phyloP scores from a whole-genome alignment of 805 yeast genomes.

The Maudiozyma saulgeensis region DNA sequence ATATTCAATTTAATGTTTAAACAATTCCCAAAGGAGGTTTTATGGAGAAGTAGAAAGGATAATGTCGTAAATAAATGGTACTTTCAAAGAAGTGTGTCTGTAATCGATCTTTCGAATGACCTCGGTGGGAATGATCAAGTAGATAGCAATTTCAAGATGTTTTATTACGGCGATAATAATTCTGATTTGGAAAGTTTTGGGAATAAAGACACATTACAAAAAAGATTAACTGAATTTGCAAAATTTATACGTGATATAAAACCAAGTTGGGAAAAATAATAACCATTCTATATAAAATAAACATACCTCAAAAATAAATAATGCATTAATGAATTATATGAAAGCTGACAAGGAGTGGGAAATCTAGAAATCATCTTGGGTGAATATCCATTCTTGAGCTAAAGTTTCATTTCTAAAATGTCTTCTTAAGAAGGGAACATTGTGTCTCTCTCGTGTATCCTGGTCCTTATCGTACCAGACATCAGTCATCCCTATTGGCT shows the following conservation, averaged over 20 bases:
- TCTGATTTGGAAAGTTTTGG: constrained; percentile 11
- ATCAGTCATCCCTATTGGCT: constrained; percentile 19
- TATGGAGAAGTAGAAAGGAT: constrained; percentile 81
- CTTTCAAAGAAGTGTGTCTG: constrained; percentile 80
- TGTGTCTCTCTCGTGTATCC: constrained; percentile 25
- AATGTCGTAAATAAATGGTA: constrained; percentile 98
- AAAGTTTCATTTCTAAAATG: constrained; percentile 19
- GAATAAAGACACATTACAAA: constrained; percentile 5
- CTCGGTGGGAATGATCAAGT: constrained; percentile 22
- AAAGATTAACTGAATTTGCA: constrained; percentile 20
- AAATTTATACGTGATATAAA: constrained; percentile 27
- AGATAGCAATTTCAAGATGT: constrained; percentile 31
- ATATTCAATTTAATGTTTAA: constrained; percentile 72
- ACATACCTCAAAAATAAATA: neutral
- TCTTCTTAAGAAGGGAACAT: constrained; percentile 25
- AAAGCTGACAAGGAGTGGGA: neutral
- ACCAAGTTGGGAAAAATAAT: constrained; percentile 27
- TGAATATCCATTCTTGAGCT: constrained; percentile 24
- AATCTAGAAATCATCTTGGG: neutral
- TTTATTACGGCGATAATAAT: constrained; percentile 33
- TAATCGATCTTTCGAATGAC: constrained; percentile 36
- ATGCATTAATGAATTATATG: neutral
- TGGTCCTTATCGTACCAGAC: constrained; percentile 23
- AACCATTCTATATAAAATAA: neutral
- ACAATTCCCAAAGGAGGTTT: constrained; percentile 57